Base-by-base conservation (phyloP, 179 eudicot genomes). In the Heliamphora pulchella region DNA sequence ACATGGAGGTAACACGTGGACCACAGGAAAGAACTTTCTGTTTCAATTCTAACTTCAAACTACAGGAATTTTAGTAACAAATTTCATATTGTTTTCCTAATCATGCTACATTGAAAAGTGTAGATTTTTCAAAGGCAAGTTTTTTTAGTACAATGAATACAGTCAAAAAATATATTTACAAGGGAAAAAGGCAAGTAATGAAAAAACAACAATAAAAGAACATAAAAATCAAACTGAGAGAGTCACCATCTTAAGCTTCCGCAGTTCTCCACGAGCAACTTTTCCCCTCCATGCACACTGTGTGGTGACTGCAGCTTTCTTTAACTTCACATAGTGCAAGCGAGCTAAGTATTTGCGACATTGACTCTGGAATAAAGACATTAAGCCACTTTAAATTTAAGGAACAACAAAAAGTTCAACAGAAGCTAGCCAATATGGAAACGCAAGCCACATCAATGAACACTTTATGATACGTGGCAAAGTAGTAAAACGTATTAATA, bases 251-350 rank as follows among this genome's bases (percentile, higher is more conserved):
- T 95, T 95, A 65, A 93, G 94, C 64, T 86, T 86, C 75, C 91
- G 89, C 81, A 95, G 82, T 82, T 95, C 98, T 73, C 77, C 88
- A 72, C 96, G 92, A 70, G 97, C 98, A 85, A 91, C 92, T 89
- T 80, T 93, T 76, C 87, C 94, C 88, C 98, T 93, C 97, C 97
- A 95, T 71, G 96, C 97, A 93, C 95, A 93, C 80, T 95, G 98
- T 65, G 95, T 93, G 81, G 87, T 83, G 79, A 95, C 80, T 70
- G 89, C 89, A 79, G 97, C 98, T 82, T 95, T 93, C 89, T 90
- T 91, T 79, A 92, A 77, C 79, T 86, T 89, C 83, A 22, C 77
- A 80, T 88, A 95, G 73, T 80, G 87, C 79, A 77, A 75, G 81
- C 81, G 90, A 67, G 93, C 94, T 65, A 95, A 83, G 88, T 90